These are phyloP conservation scores for Schizophyllum amplum DNA, from an alignment of 1,284 basidiomycete genomes.

Conservation along the genomic window DNA sequence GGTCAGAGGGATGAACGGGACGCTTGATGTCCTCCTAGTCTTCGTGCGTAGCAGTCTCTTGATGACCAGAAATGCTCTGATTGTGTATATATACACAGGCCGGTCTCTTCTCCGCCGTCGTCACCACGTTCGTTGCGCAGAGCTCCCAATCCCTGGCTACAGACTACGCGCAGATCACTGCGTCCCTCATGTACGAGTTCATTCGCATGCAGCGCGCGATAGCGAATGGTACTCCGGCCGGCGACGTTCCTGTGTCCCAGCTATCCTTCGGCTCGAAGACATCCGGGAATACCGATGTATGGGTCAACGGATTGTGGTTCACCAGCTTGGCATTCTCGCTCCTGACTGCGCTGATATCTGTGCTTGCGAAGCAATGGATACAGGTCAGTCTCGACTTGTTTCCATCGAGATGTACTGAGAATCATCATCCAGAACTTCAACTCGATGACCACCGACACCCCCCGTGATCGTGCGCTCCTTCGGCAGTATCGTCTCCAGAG, in stretches of 20 bases:
- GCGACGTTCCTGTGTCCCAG: neutral
- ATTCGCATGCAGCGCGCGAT: neutral
- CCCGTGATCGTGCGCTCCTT: constrained; percentile 1
- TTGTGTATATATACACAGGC: neutral
- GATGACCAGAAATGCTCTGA: neutral
- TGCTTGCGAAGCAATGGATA: constrained; percentile 8
- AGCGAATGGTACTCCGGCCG: neutral
- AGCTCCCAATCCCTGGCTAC: neutral
- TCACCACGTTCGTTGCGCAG: constrained; percentile 4
- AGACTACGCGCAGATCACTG: neutral
- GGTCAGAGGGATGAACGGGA: neutral
- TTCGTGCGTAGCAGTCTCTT: neutral
- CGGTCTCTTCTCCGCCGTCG: constrained; percentile 6
- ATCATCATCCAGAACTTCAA: neutral
- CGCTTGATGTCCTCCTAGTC: neutral
- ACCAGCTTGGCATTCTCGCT: constrained; percentile 7
- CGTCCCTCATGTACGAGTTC: neutral
- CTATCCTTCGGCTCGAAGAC: neutral
- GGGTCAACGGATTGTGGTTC: constrained; percentile 9
- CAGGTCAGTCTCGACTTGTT: constrained; percentile 2
- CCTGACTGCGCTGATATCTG: constrained; percentile 5
- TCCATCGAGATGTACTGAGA: neutral
- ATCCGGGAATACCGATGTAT: neutral
- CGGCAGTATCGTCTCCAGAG: constrained; percentile 6
- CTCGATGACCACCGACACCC: neutral